Conservation (phyloP, 164 flowering plant species). For the Berberis thunbergii region DNA sequence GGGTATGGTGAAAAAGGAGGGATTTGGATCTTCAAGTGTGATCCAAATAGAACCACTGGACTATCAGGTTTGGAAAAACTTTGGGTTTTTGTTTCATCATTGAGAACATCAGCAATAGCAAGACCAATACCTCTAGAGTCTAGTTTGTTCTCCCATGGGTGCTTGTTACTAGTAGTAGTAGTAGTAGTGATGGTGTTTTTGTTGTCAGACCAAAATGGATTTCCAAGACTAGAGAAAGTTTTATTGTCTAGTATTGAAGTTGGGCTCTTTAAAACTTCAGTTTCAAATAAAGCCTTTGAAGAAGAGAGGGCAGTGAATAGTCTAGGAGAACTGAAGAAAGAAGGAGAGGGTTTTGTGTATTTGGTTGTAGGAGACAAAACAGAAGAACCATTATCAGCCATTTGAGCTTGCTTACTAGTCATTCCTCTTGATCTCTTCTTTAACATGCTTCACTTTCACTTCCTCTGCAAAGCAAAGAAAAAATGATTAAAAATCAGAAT, state of each 20-base stretch:
- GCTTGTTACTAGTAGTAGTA: slow-evolving; percentile 11
- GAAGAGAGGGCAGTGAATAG: slow-evolving; percentile 34
- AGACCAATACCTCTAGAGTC: slow-evolving; percentile 53
- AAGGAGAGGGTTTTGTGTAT: slow-evolving; percentile 27
- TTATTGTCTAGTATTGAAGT: slow-evolving; percentile 72
- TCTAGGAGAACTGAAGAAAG: slow-evolving; percentile 52
- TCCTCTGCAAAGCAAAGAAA: slow-evolving; percentile 6
- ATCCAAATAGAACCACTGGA: slow-evolving; percentile 56
- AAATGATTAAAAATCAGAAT: slow-evolving; percentile 31
- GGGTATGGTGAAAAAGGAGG: slow-evolving; percentile 38
- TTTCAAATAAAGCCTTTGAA: slow-evolving; percentile 33
- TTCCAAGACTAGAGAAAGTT: slow-evolving; percentile 39
- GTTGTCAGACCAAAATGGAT: slow-evolving; percentile 2
- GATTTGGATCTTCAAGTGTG: slow-evolving; percentile 66
- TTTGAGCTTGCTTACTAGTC: slow-evolving; percentile 41
- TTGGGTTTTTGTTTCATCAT: slow-evolving; percentile 23
- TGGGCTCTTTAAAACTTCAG: slow-evolving; percentile 61
- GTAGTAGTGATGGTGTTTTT: neutral
- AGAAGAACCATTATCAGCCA: slow-evolving; percentile 31
- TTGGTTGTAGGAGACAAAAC: slow-evolving; percentile 26
- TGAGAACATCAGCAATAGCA: slow-evolving; percentile 55
- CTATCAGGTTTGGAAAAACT: slow-evolving; percentile 29
- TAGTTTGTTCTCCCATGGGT: slow-evolving; percentile 25
- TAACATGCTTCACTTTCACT: slow-evolving; percentile 29
- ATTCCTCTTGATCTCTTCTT: slow-evolving; percentile 60